Evolutionary conservation across 1,139 yeast species (phyloP).

Genomic region (Tardiomyces depauwii): DNA sequence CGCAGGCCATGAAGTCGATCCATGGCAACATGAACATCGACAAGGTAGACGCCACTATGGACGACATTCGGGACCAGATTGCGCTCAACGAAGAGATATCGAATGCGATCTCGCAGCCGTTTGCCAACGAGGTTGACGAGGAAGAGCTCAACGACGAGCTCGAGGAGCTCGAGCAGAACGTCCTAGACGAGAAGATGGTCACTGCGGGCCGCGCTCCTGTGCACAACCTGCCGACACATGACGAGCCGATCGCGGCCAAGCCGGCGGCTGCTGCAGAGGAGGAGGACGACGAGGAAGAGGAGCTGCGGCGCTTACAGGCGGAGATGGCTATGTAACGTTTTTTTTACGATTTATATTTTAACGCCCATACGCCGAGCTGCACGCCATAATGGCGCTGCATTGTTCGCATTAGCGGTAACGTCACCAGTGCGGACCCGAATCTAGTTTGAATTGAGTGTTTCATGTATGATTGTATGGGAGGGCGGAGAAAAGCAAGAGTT

Average conservation of each 20-base stretch:
- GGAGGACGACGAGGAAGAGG: constrained; percentile 90
- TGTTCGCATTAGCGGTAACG: too few species aligned
- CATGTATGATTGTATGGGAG: too few species aligned
- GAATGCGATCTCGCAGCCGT: constrained; percentile 90
- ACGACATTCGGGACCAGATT: constrained; percentile 92
- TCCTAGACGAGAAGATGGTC: constrained; percentile 46
- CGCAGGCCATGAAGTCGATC: constrained; percentile 90
- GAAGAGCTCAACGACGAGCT: constrained; percentile 90
- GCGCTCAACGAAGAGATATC: constrained; percentile 91
- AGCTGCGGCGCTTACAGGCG: constrained; percentile 78
- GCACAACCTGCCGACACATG: constrained; percentile 24
- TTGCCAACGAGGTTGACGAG: constrained; percentile 67
- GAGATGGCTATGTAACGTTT: constrained; percentile 73
- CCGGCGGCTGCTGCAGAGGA: constrained; percentile 24
- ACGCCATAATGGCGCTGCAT: too few species aligned
- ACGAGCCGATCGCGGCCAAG: constrained; percentile 12
- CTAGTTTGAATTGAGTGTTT: not conserved
- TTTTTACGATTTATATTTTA: not conserved
- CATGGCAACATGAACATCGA: constrained; percentile 94
- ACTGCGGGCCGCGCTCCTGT: constrained; percentile 35
- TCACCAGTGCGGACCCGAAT: too few species aligned
- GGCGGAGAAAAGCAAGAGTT: too few species aligned
- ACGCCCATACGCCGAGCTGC: too few species aligned
- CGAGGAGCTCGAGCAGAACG: constrained; percentile 80
- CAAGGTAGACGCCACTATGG: constrained; percentile 98